Evolutionary conservation across 371 early-diverging fungal genomes (phyloP), one percentile per base, ranked within the genome.

Genomic region (Coemansia sp.): DNA sequence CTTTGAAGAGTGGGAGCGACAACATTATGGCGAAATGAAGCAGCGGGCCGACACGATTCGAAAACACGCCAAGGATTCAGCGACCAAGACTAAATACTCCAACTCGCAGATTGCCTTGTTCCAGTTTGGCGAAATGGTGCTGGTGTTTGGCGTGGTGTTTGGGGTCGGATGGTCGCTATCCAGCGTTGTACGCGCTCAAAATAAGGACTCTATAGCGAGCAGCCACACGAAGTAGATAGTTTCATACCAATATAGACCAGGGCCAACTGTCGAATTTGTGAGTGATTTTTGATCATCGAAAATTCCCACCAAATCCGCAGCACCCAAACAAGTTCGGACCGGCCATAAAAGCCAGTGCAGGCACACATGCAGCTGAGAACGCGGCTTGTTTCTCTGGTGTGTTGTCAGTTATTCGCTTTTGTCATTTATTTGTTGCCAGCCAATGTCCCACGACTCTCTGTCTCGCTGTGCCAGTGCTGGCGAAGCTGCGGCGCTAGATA

Each of bases 1-100:
- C n/a, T 74, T 74, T 48, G 66, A 35, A 16, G 75, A 74, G 56
- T 74, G 75, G 75, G 75, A 74, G 60, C 58, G 70, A 8, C 51
- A 65, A 40, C 75, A 74, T 47, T 74, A 74, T 20, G 36, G 58
- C 39, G 62, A 58, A 41, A 65, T 65, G 56, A 58, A 65, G 41
- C 39, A 54, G 16, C 58, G 34, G 11, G 75, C 75, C 0, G 62
- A 65, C 8, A 31, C 16, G 5, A 74, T 74, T 54, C 38, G 55
- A 5, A 47, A 33, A 9, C 48, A 69, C 30, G 75, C 51, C 12
- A 40, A 53, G 9, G 49, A 59, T 5, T 51, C 65, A 0, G 49
- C 62, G 0, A 10, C 39, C 9, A 55, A 56, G 34, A 36, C 59
- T 11, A 61, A 41, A 9, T 74, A 65, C 34, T 60, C 55, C 38